Evolutionary conservation across 129 eudicot species (phyloP), one percentile per base, ranked within the genome.

Genomic region (Flaveria trinervia): DNA sequence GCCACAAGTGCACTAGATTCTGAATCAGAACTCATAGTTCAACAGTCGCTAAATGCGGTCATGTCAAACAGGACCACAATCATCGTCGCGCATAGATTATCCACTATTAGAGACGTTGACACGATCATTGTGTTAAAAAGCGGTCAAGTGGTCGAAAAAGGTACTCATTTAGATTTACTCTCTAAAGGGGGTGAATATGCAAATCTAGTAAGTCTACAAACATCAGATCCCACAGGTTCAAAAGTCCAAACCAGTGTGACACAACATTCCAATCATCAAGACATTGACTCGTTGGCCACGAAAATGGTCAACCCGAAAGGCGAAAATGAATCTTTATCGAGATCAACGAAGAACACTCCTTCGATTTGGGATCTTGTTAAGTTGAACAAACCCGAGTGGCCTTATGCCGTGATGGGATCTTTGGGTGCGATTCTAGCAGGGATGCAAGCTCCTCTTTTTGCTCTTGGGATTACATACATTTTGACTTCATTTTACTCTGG

Each of bases 1-100:
- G 97, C 97, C 41, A 91, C 97, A 44, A 91, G 97, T 82, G 96
- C 97, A 45, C 90, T 92, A 13, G 97, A 92, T 75, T 81, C 92
- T 20, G 96, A 87, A 80, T 92, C 97, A 13, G 97, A 92, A 81
- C 75, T 74, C 65, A 50, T 87, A 0, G 96, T 92, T 71, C 97
- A 89, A 75, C 84, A 89, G 73, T 87, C 97, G 36, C 70, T 92
- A 18, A 82, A 83, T 30, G 72, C 80, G 39, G 88, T 82, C 49
- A 86, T 87, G 89, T 84, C 89, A 14, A 75, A 82, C 22, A 79
- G 96, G 43, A 89, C 97, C 59, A 89, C 97, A 16, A 83, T 92
- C 4, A 80, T 92, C 6, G 85, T 92, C 26, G 97, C 96, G 0
- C 97, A 92, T 57, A 78, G 93, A 71, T 64, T 92, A 59, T 89